Evolutionary conservation across 345 rosid species (phyloP).

Genomic region (Eucalyptus marginata): DNA sequence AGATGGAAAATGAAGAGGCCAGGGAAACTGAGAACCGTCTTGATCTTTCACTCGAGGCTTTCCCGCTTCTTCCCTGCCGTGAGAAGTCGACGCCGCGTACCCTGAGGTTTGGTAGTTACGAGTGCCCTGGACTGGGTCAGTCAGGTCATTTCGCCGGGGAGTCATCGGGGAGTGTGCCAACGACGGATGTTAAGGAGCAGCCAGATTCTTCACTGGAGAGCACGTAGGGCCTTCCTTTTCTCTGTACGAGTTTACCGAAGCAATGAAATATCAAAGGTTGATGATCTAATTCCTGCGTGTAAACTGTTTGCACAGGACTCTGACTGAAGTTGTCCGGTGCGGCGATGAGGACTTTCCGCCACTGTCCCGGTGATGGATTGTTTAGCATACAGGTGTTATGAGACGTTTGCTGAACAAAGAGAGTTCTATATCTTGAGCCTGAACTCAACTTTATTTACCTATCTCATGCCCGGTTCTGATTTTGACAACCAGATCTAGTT

Average conservation of each 20-base stretch:
- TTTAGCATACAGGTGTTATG: not conserved
- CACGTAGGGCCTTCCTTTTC: not conserved
- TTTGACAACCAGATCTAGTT: not conserved
- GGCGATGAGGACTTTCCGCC: constrained; percentile 22
- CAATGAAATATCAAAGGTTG: not conserved
- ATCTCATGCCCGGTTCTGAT: not conserved
- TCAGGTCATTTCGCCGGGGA: not conserved
- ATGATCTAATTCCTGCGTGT: not conserved
- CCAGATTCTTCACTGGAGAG: not conserved
- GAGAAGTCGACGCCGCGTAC: not conserved
- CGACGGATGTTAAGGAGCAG: not conserved
- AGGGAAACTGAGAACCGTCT: not conserved
- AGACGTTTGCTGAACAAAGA: not conserved
- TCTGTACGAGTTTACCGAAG: not conserved
- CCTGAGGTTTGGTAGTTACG: not conserved
- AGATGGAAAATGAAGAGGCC: not conserved
- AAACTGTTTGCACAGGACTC: constrained; percentile 5
- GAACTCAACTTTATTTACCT: not conserved
- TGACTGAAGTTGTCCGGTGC: not conserved
- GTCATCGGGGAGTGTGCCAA: not conserved
- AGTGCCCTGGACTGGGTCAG: not conserved
- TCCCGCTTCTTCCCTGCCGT: not conserved
- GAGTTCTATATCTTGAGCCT: not conserved
- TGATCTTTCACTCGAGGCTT: not conserved
- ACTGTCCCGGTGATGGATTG: not conserved